Evolutionary conservation across 2,329 filamentous ascomycete genomes (phyloP).

Genomic region (Leptographium lundbergii): DNA sequence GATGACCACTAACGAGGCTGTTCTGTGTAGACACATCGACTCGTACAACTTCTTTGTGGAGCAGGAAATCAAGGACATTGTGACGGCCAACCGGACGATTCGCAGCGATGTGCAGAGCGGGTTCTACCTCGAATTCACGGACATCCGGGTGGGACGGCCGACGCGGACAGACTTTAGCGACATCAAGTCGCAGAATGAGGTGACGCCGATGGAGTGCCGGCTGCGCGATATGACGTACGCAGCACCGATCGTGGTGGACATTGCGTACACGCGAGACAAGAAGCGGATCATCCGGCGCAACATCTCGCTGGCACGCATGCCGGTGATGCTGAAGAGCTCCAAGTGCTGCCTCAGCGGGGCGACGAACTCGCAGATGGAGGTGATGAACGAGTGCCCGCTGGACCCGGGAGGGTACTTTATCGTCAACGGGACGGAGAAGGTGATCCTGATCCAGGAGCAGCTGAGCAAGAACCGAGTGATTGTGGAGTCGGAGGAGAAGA

Average conservation of each 20-base stretch:
- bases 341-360: constrained; percentile 80
- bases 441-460: constrained; percentile 96
- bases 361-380: constrained; percentile 76
- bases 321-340: constrained; percentile 92
- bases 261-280: constrained; percentile 76
- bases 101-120: constrained; percentile 85
- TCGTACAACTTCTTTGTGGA: constrained; percentile 99
- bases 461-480: constrained; percentile 98
- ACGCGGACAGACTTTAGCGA: constrained; percentile 67
- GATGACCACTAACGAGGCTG: neutral
- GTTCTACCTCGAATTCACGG: constrained; percentile 86
- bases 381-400: constrained; percentile 87
- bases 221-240: constrained; percentile 97
- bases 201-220: constrained; percentile 93
- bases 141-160: constrained; percentile 77
- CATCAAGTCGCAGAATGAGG: constrained; percentile 54
- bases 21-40: constrained; percentile 62
- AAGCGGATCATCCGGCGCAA: constrained; percentile 61
- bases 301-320: constrained; percentile 78
- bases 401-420: constrained; percentile 98
- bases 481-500: constrained; percentile 85
- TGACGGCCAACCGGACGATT: constrained; percentile 78
- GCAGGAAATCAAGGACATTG: constrained; percentile 91
- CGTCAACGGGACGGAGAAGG: constrained; percentile 94
- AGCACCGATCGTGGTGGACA: constrained; percentile 85